A percentile compares a stretch with the other conserved stretches of the same genome.
Evolutionary conservation across 345 rosid species (phyloP).

Genomic region (Kandelia obovata): DNA sequence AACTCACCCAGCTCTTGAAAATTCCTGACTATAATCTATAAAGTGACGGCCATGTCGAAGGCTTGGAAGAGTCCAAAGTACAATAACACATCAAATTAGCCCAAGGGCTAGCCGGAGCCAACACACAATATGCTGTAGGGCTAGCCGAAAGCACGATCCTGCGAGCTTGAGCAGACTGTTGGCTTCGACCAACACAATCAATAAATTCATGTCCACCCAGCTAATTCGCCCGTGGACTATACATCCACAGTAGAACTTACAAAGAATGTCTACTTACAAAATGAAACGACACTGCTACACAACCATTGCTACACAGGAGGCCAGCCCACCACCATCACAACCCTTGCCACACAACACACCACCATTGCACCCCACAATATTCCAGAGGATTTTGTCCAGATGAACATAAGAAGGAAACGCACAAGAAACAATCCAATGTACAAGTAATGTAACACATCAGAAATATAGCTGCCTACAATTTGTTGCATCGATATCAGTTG

Average conservation of each 20-base stretch:
- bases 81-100: no score
- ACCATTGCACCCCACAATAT: constrained; percentile 9
- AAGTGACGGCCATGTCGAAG: no score
- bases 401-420: background rate
- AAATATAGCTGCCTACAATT: constrained; percentile 49
- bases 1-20: no score
- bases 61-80: no score
- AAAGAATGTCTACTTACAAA: constrained; percentile 46
- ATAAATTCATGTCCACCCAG: no score
- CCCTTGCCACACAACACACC: constrained; percentile 18
- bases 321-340: constrained; percentile 20
- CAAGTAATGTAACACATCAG: constrained; percentile 30
- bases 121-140: no score
- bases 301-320: constrained; percentile 19
- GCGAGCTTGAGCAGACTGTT: no score
- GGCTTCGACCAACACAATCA: no score
- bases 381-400: constrained; percentile 13
- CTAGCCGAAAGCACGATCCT: no score
- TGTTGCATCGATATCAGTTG: constrained; percentile 37
- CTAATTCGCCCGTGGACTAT: no score
- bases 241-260: background rate
- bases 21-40: no score
- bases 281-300: constrained; percentile 13
- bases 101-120: no score
- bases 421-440: constrained; percentile 17